Evolutionary conservation across 257 asterid species (phyloP).

Genomic region (Scutellaria baicalensis): DNA sequence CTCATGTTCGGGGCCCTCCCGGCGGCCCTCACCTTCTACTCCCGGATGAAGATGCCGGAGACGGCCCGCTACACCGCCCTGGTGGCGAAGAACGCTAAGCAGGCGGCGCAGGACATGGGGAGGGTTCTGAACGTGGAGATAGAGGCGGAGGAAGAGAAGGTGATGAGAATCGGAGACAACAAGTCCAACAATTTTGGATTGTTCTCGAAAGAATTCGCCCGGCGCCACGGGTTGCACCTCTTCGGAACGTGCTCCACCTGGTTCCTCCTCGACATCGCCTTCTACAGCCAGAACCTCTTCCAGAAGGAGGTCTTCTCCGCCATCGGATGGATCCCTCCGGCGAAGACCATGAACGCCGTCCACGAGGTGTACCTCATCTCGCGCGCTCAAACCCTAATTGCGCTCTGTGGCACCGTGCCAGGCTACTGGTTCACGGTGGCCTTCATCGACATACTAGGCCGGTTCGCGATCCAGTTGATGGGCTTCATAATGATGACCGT

Average conservation of each 20-base stretch:
- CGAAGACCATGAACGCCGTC: conserved; percentile 31
- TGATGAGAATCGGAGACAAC: neutral
- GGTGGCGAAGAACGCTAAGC: conserved; percentile 55
- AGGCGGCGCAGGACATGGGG: conserved; percentile 60
- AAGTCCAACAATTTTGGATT: conserved; percentile 27
- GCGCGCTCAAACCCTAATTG: conserved; percentile 33
- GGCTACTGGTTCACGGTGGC: conserved; percentile 49
- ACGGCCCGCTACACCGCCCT: conserved; percentile 80
- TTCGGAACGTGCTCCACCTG: conserved; percentile 38
- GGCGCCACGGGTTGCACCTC: conserved; percentile 35
- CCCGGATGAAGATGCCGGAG: conserved; percentile 85
- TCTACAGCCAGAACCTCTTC: conserved; percentile 36
- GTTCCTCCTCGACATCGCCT: conserved; percentile 44
- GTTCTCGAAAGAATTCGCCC: conserved; percentile 14
- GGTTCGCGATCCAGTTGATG: conserved; percentile 26
- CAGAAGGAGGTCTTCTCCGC: conserved; percentile 36
- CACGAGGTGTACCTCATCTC: conserved; percentile 33
- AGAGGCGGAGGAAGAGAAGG: conserved; percentile 40
- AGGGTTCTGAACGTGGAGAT: conserved; percentile 51
- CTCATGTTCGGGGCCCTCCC: conserved; percentile 71
- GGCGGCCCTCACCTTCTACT: conserved; percentile 52
- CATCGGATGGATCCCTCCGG: conserved; percentile 38
- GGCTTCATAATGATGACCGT: conserved; percentile 44
- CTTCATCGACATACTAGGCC: conserved; percentile 29
- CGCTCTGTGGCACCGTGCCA: conserved; percentile 35